Evolutionary conservation across 495 filamentous ascomycete genomes (phyloP), one percentile per base, ranked within the genome.

Genomic region (Cryomyces antarcticus): DNA sequence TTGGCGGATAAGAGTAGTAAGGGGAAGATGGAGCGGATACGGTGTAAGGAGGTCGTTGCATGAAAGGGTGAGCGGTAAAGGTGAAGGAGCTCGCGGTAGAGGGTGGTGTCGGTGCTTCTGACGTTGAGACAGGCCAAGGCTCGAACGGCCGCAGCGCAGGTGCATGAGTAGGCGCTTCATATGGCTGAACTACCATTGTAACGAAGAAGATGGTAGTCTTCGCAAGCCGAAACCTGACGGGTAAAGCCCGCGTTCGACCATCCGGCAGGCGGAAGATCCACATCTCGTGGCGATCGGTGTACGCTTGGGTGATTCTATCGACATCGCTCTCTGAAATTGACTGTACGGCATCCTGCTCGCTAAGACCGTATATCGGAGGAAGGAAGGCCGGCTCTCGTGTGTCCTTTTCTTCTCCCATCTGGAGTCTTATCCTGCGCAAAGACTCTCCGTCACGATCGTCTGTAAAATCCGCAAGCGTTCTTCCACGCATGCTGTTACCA

Each of bases 331-430:
- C 56, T 10, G 44, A 9, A 9, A 57, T 31, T 1, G 40, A 42
- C 34, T 49, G 47, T 29, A 59, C 44, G 41, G 51, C 49, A 24
- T 39, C 37, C 34, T 54, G 46, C 29, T 52, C 49, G 30, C 53
- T 56, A 17, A 46, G 28, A 27, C 50, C 47, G 28, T 52, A 43
- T 24, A 66, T 64, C 2, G 62, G 60, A 7, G 62, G 53, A 50
- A 66, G 52, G 43, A 57, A 63, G 12, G 59, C 37, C 6, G 62
- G 62, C 27, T 66, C 62, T 30, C 56, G 43, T 27, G 48, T 39
- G 28, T 59, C 55, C 13, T 53, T 45, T 42, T 66, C 62, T 5
- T 58, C 55, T 34, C 59, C 42, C 7, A 66, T 45, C 9, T 54
- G 44, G 29, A 46, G 52, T n/a, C 46, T 51, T 10, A 60, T 43